Evolutionary conservation across 495 filamentous ascomycete genomes (phyloP).

Genomic region (Geoglossum glabrum): DNA sequence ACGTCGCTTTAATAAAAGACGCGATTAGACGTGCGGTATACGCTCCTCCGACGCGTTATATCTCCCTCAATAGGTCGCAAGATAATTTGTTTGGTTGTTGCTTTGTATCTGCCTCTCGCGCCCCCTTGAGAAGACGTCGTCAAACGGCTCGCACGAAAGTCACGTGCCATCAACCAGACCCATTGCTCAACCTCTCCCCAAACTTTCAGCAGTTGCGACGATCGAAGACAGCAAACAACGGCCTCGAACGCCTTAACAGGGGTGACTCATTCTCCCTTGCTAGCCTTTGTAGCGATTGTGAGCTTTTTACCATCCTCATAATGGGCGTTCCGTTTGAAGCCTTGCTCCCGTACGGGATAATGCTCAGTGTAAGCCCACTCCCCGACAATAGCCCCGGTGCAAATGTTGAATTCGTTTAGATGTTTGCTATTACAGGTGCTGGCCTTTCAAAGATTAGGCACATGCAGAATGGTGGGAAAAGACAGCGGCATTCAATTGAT

Average conservation of each 20-base stretch:
- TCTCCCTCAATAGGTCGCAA: not conserved
- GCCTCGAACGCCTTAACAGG: not conserved
- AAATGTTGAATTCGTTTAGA: constrained; percentile 30
- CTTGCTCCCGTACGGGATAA: constrained; percentile 83
- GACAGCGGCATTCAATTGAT: constrained; percentile 62
- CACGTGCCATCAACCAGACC: not conserved
- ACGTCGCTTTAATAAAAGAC: not conserved
- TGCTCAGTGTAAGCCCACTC: constrained; percentile 47
- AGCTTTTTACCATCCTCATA: constrained; percentile 14
- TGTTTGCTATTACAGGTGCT: constrained; percentile 71
- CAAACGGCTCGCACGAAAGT: not conserved
- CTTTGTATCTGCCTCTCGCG: not conserved
- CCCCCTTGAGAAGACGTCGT: constrained; percentile 1
- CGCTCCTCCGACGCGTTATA: not conserved
- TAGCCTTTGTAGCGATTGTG: not conserved
- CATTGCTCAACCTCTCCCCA: not conserved
- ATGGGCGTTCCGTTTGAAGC: constrained; percentile 97
- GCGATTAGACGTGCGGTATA: not conserved
- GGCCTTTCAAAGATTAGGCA: constrained; percentile 53
- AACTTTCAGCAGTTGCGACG: not conserved
- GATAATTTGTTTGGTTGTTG: not conserved
- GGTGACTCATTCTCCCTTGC: not conserved
- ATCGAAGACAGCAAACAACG: not conserved
- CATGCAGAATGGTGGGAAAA: constrained; percentile 77
- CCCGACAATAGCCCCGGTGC: constrained; percentile 3